phyloP scores from a whole-genome alignment of 306 rosid species.

The Abrus pulchellus region DNA sequence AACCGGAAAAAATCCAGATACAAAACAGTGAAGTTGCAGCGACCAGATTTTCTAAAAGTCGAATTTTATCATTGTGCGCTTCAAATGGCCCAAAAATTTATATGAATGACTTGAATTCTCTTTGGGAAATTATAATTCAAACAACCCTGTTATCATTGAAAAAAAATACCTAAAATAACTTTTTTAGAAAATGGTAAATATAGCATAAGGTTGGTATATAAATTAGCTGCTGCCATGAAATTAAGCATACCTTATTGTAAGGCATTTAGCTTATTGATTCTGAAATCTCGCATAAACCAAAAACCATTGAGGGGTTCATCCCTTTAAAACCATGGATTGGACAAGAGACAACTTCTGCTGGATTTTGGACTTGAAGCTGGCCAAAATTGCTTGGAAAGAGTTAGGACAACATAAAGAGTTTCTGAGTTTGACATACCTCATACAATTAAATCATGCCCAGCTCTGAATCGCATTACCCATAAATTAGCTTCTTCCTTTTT shows the following conservation, averaged over 20 bases:
- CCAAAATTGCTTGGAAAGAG: not conserved
- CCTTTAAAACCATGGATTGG: constrained; percentile 48
- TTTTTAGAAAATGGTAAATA: not conserved
- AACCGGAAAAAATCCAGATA: too few relatives aligned
- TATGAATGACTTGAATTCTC: not conserved
- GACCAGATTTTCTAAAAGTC: too few relatives aligned
- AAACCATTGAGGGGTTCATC: constrained; percentile 25
- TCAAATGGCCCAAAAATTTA: too few relatives aligned
- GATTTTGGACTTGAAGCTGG: constrained; percentile 9
- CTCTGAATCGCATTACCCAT: too few relatives aligned
- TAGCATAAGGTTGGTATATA: not conserved
- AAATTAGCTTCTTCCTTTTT: too few relatives aligned
- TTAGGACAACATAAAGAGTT: not conserved
- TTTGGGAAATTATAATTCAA: not conserved
- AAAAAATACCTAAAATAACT: not conserved
- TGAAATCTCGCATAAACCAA: not conserved
- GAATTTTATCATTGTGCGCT: too few relatives aligned
- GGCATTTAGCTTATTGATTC: not conserved
- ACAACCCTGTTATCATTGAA: not conserved
- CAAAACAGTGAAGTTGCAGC: too few relatives aligned
- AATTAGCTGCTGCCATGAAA: not conserved
- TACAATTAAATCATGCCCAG: too few relatives aligned
- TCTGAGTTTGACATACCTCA: not conserved
- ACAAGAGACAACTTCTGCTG: constrained; percentile 18
- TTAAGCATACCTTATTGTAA: not conserved